phyloP scores from a whole-genome alignment of 2,329 filamentous ascomycete genomes.

The Stagonosporopsis chrysanthemi region DNA sequence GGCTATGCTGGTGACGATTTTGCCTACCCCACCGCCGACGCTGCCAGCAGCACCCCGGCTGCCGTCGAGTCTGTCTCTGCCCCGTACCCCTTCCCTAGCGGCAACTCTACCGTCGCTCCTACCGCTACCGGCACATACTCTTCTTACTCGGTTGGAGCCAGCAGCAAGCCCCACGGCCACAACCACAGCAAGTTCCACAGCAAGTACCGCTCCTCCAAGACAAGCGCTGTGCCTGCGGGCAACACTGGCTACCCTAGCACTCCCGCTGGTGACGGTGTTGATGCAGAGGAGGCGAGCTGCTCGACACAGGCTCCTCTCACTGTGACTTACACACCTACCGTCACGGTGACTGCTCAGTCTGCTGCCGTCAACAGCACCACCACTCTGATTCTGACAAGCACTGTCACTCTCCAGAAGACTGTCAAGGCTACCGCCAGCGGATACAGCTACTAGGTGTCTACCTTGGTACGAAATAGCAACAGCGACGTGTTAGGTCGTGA shows the following conservation, averaged over 20 bases:
- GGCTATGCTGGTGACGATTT: slow-evolving; percentile 11
- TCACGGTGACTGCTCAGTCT: slow-evolving; percentile 32
- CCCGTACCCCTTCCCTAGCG: slow-evolving; percentile 9
- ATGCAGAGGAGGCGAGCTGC: slow-evolving; percentile 26
- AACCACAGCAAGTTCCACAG: slow-evolving; percentile 17
- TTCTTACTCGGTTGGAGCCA: neutral
- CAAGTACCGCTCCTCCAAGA: slow-evolving; percentile 7
- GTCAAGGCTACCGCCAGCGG: slow-evolving; percentile 5
- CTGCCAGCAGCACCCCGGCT: neutral
- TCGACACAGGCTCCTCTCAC: slow-evolving; percentile 25
- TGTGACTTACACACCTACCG: slow-evolving; percentile 40
- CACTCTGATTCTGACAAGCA: slow-evolving; percentile 37
- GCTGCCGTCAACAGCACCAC: slow-evolving; percentile 23
- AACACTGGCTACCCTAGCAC: slow-evolving; percentile 12
- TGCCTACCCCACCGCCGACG: neutral
- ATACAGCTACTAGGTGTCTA: slow-evolving; percentile 1
- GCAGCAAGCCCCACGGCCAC: slow-evolving; percentile 15
- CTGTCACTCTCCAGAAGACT: slow-evolving; percentile 30
- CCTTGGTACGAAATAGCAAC: neutral
- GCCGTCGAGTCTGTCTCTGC: slow-evolving; percentile 2
- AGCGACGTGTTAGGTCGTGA: slow-evolving; percentile 3
- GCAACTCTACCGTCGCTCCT: slow-evolving; percentile 13
- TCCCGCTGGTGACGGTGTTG: neutral
- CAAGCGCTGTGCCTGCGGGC: slow-evolving; percentile 18
- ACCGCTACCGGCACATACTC: slow-evolving; percentile 14